These are phyloP conservation scores for Chlorella sp. DNA, from an alignment of 139 green algal species.

Conservation along the genomic window DNA sequence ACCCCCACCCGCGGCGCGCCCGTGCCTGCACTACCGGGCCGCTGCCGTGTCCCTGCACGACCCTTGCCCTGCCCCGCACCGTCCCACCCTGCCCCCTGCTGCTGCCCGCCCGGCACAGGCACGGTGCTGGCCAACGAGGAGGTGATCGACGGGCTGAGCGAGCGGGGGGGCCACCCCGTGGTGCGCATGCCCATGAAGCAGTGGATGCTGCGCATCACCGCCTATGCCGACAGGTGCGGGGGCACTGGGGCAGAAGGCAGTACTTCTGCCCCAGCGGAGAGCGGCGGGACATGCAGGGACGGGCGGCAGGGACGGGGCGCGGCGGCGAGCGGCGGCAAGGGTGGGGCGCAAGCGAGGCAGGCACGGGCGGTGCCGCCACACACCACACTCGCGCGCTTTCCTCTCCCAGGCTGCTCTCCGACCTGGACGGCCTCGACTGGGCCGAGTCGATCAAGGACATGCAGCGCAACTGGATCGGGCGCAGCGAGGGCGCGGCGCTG, in stretches of 20 bases:
- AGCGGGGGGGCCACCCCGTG: conserved; percentile 92
- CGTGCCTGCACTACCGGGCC: too few relatives aligned
- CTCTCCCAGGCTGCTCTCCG: conserved; percentile 71
- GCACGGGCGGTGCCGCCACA: too few relatives aligned
- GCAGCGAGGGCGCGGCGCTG: conserved; percentile 65
- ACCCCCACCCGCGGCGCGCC: too few relatives aligned
- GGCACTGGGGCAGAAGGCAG: not conserved
- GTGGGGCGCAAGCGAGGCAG: too few relatives aligned
- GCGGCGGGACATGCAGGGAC: too few relatives aligned
- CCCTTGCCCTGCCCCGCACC: not conserved
- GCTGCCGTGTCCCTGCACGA: too few relatives aligned
- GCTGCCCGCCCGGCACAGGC: not conserved
- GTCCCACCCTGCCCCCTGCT: not conserved
- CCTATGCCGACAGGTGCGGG: conserved; percentile 83
- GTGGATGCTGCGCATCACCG: conserved; percentile 99
- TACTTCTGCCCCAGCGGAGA: too few relatives aligned
- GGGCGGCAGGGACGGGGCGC: not conserved
- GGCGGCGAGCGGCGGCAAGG: not conserved
- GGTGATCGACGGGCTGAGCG: conserved; percentile 88
- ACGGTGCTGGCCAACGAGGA: conserved; percentile 86
- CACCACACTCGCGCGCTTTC: not conserved
- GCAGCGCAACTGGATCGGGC: conserved; percentile 99
- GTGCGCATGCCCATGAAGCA: conserved; percentile 96
- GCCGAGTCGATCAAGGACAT: conserved; percentile 97
- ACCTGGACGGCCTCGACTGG: conserved; percentile 96